These are phyloP conservation scores for Arthroderma sp. DNA, from an alignment of 2,329 filamentous ascomycete genomes.

Conservation along the genomic window DNA sequence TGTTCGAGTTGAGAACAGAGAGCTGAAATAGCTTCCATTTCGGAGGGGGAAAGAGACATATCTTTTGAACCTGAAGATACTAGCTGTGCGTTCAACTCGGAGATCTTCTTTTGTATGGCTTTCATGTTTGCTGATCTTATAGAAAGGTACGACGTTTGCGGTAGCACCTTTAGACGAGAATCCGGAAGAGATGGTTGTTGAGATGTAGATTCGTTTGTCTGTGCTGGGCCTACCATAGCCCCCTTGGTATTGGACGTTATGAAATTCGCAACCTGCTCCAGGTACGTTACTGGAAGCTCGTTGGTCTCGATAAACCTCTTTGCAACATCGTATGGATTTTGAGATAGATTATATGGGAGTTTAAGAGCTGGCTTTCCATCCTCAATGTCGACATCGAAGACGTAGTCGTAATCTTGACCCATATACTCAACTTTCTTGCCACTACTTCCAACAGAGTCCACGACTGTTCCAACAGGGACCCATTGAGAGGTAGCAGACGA, in stretches of 20 bases:
- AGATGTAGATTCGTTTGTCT: constrained; percentile 55
- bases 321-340: constrained; percentile 85
- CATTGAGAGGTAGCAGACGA: constrained; percentile 60
- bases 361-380: constrained; percentile 88
- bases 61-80: constrained; percentile 61
- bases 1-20: constrained; percentile 54
- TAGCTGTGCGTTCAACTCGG: constrained; percentile 57
- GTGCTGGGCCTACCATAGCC: constrained; percentile 64
- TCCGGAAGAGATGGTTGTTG: constrained; percentile 23
- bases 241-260: constrained; percentile 84
- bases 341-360: constrained; percentile 81
- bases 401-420: constrained; percentile 86
- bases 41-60: constrained; percentile 58
- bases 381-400: constrained; percentile 93
- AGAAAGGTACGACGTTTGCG: constrained; percentile 65
- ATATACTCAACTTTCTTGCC: constrained; percentile 64
- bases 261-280: constrained; percentile 87
- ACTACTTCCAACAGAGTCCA: constrained; percentile 73
- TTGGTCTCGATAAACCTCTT: constrained; percentile 85
- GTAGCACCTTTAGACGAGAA: constrained; percentile 50
- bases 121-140: constrained; percentile 61
- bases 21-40: constrained; percentile 50
- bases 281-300: constrained; percentile 71
- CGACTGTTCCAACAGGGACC: constrained; percentile 86
- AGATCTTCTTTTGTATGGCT: constrained; percentile 64